Conservation (phyloP, 129 eudicot species). For the Chrysanthemum makinoi region DNA sequence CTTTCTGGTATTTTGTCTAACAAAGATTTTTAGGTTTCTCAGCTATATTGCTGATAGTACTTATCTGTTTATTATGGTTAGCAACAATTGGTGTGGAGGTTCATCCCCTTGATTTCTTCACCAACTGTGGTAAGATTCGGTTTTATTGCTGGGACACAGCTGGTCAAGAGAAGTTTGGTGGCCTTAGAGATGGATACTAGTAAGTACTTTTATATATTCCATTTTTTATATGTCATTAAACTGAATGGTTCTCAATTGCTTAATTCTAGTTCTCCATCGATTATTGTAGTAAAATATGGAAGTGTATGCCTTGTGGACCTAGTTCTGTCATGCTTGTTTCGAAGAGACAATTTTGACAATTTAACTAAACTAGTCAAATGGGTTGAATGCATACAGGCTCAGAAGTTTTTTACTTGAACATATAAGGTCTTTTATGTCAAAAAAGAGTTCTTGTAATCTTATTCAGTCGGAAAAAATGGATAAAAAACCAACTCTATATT, state of each 20-base stretch:
- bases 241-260: neutral
- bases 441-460: too few species aligned
- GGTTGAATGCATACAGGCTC: too few species aligned
- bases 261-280: neutral
- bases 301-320: too few species aligned
- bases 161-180: slow-evolving; percentile 86
- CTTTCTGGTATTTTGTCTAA: neutral
- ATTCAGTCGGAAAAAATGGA: too few species aligned
- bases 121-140: slow-evolving; percentile 76
- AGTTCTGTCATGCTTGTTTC: too few species aligned
- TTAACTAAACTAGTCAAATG: too few species aligned
- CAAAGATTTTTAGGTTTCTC: neutral
- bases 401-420: too few species aligned
- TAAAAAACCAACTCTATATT: too few species aligned
- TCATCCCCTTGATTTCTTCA: slow-evolving; percentile 81
- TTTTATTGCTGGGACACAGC: slow-evolving; percentile 92
- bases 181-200: slow-evolving; percentile 88
- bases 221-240: neutral
- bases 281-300: neutral
- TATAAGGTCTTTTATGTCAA: too few species aligned
- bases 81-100: slow-evolving; percentile 91
- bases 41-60: slow-evolving; percentile 2
- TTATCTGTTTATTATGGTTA: slow-evolving; percentile 15
- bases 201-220: slow-evolving; percentile 25
- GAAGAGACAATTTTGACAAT: too few species aligned